These are phyloP conservation scores for Arabidopsis thaliana DNA, from an alignment of 345 rosid species.

Conservation along the genomic window TAIR10.1 NC_003076.8:20657501-20658000, in stretches of 20 bases:
- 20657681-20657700: slow-evolving; percentile 1
- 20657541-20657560: neutral
- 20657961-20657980: slow-evolving; percentile 37
- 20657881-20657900: neutral
- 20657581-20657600: neutral
- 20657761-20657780: slow-evolving; percentile 15
- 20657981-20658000: slow-evolving; percentile 36
- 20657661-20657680: slow-evolving; percentile 14
- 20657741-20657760: neutral
- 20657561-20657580: neutral
- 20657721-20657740: neutral
- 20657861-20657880: neutral
- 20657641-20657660: slow-evolving; percentile 59
- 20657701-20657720: slow-evolving; percentile 18
- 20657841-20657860: neutral
- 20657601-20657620: slow-evolving; percentile 65
- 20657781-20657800: slow-evolving; percentile 78
- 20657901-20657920: slow-evolving; percentile 37
- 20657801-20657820: slow-evolving; percentile 47
- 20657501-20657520: slow-evolving; percentile 63
- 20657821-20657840: slow-evolving; percentile 45
- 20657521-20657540: slow-evolving; percentile 54
- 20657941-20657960: slow-evolving; percentile 4
- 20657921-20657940: slow-evolving; percentile 30
- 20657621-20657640: slow-evolving; percentile 68